Percentiles rank a stretch among this genome's conserved stretches.
phyloP scores from a whole-genome alignment of 2,329 filamentous ascomycete genomes.

The Xylariaceae sp. region DNA sequence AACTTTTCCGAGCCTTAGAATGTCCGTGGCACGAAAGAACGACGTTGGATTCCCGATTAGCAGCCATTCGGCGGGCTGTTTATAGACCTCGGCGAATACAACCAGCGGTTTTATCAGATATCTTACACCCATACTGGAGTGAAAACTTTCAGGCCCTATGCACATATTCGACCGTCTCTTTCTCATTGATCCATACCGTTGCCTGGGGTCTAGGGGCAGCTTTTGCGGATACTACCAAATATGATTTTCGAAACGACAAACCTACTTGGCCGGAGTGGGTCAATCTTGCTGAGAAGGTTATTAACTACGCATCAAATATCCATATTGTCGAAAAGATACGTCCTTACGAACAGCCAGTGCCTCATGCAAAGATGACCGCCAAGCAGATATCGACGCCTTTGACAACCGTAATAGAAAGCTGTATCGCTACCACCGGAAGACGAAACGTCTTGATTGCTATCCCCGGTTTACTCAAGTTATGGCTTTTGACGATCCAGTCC shows the following conservation, averaged over 20 bases:
- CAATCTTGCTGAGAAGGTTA: background rate
- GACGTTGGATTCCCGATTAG: background rate
- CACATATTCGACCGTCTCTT: background rate
- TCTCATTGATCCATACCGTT: background rate
- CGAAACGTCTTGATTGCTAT: too few species aligned
- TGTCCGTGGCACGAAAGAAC: constrained; percentile 5
- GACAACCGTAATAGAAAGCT: background rate
- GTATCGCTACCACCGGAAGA: too few species aligned
- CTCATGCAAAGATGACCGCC: background rate
- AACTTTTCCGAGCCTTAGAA: background rate
- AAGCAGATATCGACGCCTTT: background rate
- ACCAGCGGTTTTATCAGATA: background rate
- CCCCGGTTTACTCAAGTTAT: background rate
- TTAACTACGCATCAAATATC: constrained; percentile 1
- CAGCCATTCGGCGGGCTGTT: background rate
- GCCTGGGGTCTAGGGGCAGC: background rate
- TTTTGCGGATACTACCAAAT: background rate
- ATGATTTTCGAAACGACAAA: background rate
- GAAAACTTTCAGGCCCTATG: constrained; percentile 11
- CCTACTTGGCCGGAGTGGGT: background rate
- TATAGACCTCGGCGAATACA: background rate
- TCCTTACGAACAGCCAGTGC: background rate
- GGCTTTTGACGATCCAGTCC: constrained; percentile 5
- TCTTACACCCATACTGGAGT: constrained; percentile 10
- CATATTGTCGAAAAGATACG: background rate